Percentiles rank a stretch among this genome's conserved stretches.
Evolutionary conservation across 768 basidiomycete genomes (phyloP).

Genomic region (Trametes cubensis): DNA sequence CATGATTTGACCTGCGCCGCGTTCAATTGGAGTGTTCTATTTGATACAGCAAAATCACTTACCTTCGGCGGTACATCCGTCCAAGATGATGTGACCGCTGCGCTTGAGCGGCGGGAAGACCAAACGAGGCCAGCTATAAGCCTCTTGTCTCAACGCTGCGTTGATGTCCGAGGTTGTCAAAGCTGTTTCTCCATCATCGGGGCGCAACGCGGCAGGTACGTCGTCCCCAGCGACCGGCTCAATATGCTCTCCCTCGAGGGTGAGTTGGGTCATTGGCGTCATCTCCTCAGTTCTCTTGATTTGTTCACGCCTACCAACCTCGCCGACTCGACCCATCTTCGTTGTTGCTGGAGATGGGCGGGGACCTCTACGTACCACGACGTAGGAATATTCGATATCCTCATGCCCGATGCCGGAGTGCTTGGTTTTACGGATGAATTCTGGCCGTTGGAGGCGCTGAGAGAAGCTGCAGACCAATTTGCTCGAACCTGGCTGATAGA

Average conservation of each 20-base stretch:
- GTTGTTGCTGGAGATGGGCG: conserved; percentile 51
- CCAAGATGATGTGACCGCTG: conserved; percentile 89
- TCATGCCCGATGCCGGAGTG: conserved; percentile 85
- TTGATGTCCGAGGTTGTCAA: conserved; percentile 44
- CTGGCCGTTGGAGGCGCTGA: conserved; percentile 85
- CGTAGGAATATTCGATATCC: conserved; percentile 87
- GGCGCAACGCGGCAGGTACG: background rate
- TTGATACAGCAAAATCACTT: conserved; percentile 16
- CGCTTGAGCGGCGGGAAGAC: conserved; percentile 91
- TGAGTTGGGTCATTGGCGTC: conserved; percentile 26
- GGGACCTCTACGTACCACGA: conserved; percentile 79
- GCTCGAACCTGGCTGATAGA: conserved; percentile 57
- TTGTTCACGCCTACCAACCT: conserved; percentile 50
- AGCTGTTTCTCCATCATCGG: conserved; percentile 1
- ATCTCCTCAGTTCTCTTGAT: conserved; percentile 36
- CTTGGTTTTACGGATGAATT: conserved; percentile 85
- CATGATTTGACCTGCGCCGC: conserved; percentile 79
- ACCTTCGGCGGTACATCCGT: conserved; percentile 87
- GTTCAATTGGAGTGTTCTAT: background rate
- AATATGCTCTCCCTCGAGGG: conserved; percentile 25
- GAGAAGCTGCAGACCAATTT: conserved; percentile 77
- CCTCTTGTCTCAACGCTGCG: conserved; percentile 65
- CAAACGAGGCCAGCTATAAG: conserved; percentile 88
- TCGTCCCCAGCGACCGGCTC: background rate
- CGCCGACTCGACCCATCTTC: conserved; percentile 54